phyloP scores from a whole-genome alignment of 345 rosid genomes.

The Citrus unshiu region DNA sequence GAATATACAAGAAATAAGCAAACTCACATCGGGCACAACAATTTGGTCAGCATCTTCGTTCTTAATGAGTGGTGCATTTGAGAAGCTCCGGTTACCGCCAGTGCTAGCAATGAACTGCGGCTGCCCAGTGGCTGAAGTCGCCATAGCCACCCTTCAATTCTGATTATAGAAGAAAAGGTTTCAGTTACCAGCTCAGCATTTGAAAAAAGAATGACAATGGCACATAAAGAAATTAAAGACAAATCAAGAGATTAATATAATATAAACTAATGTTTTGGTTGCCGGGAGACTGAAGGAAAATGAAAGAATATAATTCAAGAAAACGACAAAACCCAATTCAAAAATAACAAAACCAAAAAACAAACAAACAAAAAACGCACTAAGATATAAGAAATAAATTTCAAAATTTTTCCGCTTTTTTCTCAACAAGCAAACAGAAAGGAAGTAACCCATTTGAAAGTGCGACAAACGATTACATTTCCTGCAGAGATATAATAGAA shows the following conservation, averaged over 20 bases:
- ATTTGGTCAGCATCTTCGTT: conserved; percentile 54
- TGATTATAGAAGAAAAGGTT: not conserved
- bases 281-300: not conserved
- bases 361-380: not conserved
- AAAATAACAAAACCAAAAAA: not conserved
- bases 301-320: not conserved
- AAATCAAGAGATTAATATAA: not conserved
- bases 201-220: not conserved
- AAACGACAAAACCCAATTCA: not conserved
- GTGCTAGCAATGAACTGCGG: conserved; percentile 79
- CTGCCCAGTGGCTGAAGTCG: conserved; percentile 37
- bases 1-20: not conserved
- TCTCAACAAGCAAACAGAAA: not conserved
- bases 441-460: not conserved
- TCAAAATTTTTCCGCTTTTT: not conserved
- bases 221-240: not conserved
- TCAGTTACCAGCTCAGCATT: not conserved
- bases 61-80: conserved; percentile 64
- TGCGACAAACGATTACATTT: not conserved
- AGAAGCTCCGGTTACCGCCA: conserved; percentile 64
- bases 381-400: not conserved
- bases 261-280: not conserved
- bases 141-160: conserved; percentile 21
- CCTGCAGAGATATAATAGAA: not conserved
- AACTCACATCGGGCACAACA: conserved; percentile 73